phyloP scores from a whole-genome alignment of 1,284 basidiomycete species.

The Apiotrichum montevideense region DNA sequence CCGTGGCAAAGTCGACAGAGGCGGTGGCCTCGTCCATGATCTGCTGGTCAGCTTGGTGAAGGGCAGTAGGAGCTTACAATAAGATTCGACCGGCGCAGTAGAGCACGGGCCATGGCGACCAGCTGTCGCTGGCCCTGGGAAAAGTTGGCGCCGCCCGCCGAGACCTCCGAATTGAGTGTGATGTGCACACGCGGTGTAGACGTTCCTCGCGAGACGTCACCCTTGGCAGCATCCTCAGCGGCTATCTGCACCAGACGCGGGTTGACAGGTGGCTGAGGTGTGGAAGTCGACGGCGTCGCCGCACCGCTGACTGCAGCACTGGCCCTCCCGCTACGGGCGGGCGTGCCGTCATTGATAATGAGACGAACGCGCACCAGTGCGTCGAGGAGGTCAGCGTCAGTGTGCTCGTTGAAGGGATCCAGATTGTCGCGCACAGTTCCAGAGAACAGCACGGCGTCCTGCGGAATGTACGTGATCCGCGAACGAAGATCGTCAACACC shows the following conservation, averaged over 20 bases:
- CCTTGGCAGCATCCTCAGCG: slow-evolving; percentile 13
- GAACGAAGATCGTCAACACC: slow-evolving; percentile 69
- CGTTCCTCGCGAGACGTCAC: not conserved
- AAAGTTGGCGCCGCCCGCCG: slow-evolving; percentile 73
- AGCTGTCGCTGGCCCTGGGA: slow-evolving; percentile 79
- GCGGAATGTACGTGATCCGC: slow-evolving; percentile 49
- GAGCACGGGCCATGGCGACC: slow-evolving; percentile 61
- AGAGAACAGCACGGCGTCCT: slow-evolving; percentile 74
- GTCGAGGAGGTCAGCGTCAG: slow-evolving; percentile 65
- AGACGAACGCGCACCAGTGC: slow-evolving; percentile 46
- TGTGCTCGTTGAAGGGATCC: slow-evolving; percentile 79
- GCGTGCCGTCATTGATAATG: slow-evolving; percentile 10
- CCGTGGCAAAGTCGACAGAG: slow-evolving; percentile 68
- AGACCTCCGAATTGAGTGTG: slow-evolving; percentile 65
- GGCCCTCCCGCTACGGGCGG: not conserved
- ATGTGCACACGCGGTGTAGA: slow-evolving; percentile 47
- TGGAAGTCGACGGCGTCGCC: slow-evolving; percentile 1
- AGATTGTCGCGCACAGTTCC: slow-evolving; percentile 79
- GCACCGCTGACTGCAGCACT: not conserved
- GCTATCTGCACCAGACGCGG: slow-evolving; percentile 19
- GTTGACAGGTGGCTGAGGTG: slow-evolving; percentile 2
- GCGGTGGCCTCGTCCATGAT: slow-evolving; percentile 80
- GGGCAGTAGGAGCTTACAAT: slow-evolving; percentile 47
- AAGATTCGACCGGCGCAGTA: slow-evolving; percentile 66
- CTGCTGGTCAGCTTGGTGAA: slow-evolving; percentile 12